Evolutionary conservation across 2,329 filamentous ascomycete genomes (phyloP).

Genomic region (Trichoderma guizhouense): DNA sequence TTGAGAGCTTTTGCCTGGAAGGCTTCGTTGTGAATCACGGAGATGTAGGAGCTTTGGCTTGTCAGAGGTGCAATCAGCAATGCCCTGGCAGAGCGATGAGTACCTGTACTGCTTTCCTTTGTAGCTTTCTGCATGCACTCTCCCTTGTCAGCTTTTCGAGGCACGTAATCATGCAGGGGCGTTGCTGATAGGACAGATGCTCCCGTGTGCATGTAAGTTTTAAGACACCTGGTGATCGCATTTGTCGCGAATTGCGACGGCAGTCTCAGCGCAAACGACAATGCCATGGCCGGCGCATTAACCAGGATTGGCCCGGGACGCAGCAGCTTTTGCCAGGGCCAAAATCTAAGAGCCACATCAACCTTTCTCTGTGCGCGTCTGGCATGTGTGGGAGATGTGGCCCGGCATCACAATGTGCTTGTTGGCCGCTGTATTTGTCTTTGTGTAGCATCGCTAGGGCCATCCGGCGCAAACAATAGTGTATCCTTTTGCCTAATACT

Average conservation of each 20-base stretch:
- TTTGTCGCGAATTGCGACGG: slow-evolving; percentile 13
- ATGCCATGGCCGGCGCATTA: neutral
- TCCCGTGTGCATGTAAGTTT: neutral
- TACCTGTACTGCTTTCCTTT: neutral
- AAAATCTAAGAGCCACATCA: neutral
- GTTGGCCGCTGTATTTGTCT: neutral
- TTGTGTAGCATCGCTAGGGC: neutral
- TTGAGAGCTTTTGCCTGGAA: neutral
- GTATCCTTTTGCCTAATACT: neutral
- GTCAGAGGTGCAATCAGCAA: neutral
- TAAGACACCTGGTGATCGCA: slow-evolving; percentile 5
- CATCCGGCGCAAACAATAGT: neutral
- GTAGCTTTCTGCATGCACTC: neutral
- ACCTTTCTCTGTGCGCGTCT: neutral
- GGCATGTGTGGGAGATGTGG: neutral
- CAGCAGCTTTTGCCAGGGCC: neutral
- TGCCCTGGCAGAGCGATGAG: neutral
- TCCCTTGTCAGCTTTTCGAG: slow-evolving; percentile 9
- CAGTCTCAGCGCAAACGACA: slow-evolving; percentile 1
- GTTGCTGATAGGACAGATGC: slow-evolving; percentile 4
- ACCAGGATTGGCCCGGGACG: neutral
- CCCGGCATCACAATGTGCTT: neutral
- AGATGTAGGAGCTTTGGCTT: neutral
- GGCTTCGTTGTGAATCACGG: neutral
- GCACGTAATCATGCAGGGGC: slow-evolving; percentile 14